A percentile compares a stretch with the other conserved stretches of the same genome.
Evolutionary conservation across 495 filamentous ascomycete genomes (phyloP).

Genomic region (Penicillium arizonense): DNA sequence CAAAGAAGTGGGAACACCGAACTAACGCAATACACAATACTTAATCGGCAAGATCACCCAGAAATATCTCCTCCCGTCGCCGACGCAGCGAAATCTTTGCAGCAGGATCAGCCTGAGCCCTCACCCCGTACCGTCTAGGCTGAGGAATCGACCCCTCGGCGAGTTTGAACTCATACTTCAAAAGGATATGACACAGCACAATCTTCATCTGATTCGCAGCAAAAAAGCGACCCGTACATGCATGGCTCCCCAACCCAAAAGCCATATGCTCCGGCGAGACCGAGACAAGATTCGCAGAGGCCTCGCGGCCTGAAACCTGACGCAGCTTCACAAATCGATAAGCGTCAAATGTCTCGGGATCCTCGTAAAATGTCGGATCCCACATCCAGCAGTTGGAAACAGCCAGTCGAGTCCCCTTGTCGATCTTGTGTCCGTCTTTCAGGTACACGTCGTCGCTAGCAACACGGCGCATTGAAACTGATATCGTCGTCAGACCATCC

Average conservation of each 20-base stretch:
- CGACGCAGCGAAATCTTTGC: not conserved
- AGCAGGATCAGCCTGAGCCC: not conserved
- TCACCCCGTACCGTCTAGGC: not conserved
- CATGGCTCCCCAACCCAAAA: constrained; percentile 42
- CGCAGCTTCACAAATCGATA: constrained; percentile 7
- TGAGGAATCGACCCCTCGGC: not conserved
- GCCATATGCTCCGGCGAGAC: constrained; percentile 27
- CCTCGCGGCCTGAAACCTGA: not conserved
- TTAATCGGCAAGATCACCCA: not conserved
- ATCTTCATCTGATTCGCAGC: constrained; percentile 39
- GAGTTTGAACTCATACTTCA: constrained; percentile 46
- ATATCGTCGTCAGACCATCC: no score
- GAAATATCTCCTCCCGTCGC: not conserved
- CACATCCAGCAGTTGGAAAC: not conserved
- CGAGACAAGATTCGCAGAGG: not conserved
- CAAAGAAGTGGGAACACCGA: not conserved
- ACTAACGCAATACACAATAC: no score
- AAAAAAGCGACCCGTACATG: constrained; percentile 45
- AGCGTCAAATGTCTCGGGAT: constrained; percentile 1
- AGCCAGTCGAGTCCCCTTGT: not conserved
- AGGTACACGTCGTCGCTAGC: not conserved
- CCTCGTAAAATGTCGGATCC: constrained; percentile 1
- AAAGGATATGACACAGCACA: constrained; percentile 29
- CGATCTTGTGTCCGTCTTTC: not conserved
- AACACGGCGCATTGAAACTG: not conserved